Evolutionary conservation across 352 stramenopile genomes (phyloP), one percentile per base, ranked within the genome.

Genomic region (Bremia lactucae): DNA sequence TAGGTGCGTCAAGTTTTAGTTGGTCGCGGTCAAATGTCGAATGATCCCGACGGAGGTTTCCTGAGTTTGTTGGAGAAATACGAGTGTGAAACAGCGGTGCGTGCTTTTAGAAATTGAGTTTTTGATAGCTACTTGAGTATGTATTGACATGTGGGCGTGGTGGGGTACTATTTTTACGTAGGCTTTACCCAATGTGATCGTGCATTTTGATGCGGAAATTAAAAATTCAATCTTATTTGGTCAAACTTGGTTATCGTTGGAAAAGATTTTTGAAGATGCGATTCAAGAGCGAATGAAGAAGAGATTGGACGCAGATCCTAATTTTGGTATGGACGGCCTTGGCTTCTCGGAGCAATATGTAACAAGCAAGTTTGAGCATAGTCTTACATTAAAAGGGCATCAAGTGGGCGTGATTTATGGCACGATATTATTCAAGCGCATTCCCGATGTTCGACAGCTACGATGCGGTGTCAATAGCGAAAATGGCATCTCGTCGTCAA

Each of bases 251-350:
- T 51, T 94, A 6, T 92, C 81, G 29, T 49, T 92, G 22, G 81
- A 94, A 49, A 94, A 94, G 46, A 83, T 79, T 26, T 94, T 90
- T 49, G 81, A 94, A 68, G 81, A 94, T 49, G 81, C 79, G 0
- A 57, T 94, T 2, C 81, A 91, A 48, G 81, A 94, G 41, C 68
- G 79, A 24, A 78, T 92, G 41, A 88, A 87, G 48, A 84, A 83
- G 44, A 79, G 72, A 28, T 62, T 71, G 23, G 77, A 87, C 35
- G 42, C 64, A 4, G 65, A 83, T 31, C 36, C 71, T 2, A 52
- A 39, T 13, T 19, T 51, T 0, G 50, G 64, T 16, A 55, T 72
- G 42, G 72, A 85, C 42, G 68, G 63, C 16, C 39, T 84, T 7
- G 71, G 72, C 1, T 76, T 85, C 44, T 64, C 68, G 1, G 79